Evolutionary conservation across 1,284 basidiomycete genomes (phyloP).

Genomic region (Pseudozyma tsukubaensis): DNA sequence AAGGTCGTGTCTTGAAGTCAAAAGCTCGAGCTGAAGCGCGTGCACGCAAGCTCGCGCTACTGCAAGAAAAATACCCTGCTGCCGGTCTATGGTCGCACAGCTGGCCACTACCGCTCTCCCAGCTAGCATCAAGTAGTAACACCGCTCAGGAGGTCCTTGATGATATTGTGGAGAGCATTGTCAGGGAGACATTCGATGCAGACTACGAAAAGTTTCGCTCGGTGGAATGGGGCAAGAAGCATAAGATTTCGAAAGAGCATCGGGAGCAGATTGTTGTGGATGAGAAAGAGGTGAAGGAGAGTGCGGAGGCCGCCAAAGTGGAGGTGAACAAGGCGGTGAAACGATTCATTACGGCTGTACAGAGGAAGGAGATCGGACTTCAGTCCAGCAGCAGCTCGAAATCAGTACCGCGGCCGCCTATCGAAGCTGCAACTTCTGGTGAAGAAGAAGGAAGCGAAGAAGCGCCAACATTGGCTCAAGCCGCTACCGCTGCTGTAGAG

Average conservation of each 20-base stretch:
- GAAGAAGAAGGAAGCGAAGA: background rate
- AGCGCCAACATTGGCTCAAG: background rate
- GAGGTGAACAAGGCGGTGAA: constrained; percentile 22
- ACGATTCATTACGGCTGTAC: constrained; percentile 15
- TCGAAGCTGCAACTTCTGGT: too few relatives aligned
- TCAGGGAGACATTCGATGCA: constrained; percentile 23
- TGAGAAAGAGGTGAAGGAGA: constrained; percentile 19
- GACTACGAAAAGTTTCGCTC: constrained; percentile 34
- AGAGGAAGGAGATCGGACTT: constrained; percentile 14
- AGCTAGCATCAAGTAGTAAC: constrained; percentile 14
- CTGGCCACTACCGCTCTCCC: constrained; percentile 19
- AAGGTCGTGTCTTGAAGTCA: background rate
- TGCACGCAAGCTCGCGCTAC: background rate
- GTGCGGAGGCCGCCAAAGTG: constrained; percentile 24
- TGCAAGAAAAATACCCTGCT: constrained; percentile 17
- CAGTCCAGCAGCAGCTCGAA: background rate
- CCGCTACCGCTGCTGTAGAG: background rate
- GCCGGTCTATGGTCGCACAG: constrained; percentile 10
- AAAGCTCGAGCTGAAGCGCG: background rate
- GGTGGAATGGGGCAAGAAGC: constrained; percentile 17
- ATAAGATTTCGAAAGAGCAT: constrained; percentile 22
- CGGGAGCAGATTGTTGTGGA: constrained; percentile 24
- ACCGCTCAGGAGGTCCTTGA: constrained; percentile 2
- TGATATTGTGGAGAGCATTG: constrained; percentile 18
- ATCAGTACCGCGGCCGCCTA: background rate